Evolutionary conservation across 345 rosid genomes (phyloP).

Genomic region (Boechera retrofracta): DNA sequence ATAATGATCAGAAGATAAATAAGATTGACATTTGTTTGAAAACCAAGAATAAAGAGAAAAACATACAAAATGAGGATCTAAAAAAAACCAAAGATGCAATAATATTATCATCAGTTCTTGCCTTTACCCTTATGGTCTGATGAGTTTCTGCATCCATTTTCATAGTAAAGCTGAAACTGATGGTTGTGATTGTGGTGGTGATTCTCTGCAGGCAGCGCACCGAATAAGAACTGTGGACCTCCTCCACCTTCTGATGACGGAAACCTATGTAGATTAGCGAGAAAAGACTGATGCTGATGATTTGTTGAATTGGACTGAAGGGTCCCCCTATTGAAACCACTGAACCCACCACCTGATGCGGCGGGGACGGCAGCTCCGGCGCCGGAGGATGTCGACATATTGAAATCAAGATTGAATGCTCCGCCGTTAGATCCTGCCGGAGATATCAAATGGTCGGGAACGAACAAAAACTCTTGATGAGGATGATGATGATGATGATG

Average conservation of each 20-base stretch:
- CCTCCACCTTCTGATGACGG: conserved; percentile 54
- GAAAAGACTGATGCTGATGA: conserved; percentile 60
- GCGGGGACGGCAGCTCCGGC: conserved; percentile 51
- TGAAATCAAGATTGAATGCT: conserved; percentile 82
- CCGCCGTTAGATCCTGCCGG: conserved; percentile 52
- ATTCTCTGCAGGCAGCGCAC: conserved; percentile 67
- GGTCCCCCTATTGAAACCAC: conserved; percentile 99
- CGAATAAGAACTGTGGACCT: conserved; percentile 72
- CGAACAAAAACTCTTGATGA: conserved; percentile 73
- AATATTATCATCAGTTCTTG: conserved; percentile 59
- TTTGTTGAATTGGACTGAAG: conserved; percentile 98
- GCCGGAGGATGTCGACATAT: conserved; percentile 62
- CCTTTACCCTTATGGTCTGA: conserved; percentile 87
- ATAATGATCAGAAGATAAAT: not conserved
- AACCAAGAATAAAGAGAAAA: conserved; percentile 1
- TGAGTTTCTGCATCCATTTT: conserved; percentile 70
- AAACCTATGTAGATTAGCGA: conserved; percentile 77
- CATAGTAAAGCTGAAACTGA: conserved; percentile 81
- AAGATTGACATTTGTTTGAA: conserved; percentile 25
- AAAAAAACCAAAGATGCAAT: conserved; percentile 5
- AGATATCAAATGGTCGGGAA: conserved; percentile 79
- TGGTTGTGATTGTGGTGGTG: conserved; percentile 68
- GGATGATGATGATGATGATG: conserved; percentile 44
- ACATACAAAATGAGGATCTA: conserved; percentile 12
- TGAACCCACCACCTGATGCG: conserved; percentile 61